Evolutionary conservation across 805 yeast species (phyloP).

Genomic region (Ogataea trehalophila): DNA sequence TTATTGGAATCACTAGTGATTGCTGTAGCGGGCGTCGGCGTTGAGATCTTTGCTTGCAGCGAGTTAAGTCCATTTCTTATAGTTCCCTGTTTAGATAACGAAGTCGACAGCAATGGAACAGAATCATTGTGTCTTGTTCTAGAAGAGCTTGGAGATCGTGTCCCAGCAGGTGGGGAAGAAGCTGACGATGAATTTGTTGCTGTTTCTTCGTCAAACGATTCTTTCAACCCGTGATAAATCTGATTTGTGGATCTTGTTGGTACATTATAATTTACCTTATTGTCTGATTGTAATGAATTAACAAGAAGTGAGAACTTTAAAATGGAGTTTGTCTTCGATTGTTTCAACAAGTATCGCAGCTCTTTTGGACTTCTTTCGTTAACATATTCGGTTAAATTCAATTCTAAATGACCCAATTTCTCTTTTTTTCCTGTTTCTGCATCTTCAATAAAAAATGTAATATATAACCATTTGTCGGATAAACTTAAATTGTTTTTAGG

Average conservation of each 20-base stretch:
- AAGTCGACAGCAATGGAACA: not conserved
- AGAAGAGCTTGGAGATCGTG: not conserved
- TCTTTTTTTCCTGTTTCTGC: constrained; percentile 33
- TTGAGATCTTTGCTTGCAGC: not conserved
- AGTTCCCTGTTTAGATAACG: not conserved
- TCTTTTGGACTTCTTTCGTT: constrained; percentile 46
- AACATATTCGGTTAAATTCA: constrained; percentile 72
- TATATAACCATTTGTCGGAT: constrained; percentile 37
- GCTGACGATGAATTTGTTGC: not conserved
- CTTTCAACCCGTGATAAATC: constrained; percentile 22
- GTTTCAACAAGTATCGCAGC: constrained; percentile 63
- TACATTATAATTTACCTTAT: constrained; percentile 12
- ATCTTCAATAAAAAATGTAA: constrained; percentile 34
- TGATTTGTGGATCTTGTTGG: constrained; percentile 18
- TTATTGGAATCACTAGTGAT: not conserved
- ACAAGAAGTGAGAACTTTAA: constrained; percentile 48
- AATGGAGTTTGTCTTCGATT: constrained; percentile 82
- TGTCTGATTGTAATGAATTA: constrained; percentile 12
- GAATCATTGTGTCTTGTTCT: not conserved
- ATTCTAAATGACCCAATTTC: constrained; percentile 57
- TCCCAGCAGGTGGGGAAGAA: not conserved
- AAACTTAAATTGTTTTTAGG: constrained; percentile 32
- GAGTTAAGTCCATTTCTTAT: not conserved
- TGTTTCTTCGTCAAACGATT: constrained; percentile 13
- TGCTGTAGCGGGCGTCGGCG: not conserved